Conservation (phyloP, 2,329 filamentous ascomycete species). For the Colletotrichum sp. region DNA sequence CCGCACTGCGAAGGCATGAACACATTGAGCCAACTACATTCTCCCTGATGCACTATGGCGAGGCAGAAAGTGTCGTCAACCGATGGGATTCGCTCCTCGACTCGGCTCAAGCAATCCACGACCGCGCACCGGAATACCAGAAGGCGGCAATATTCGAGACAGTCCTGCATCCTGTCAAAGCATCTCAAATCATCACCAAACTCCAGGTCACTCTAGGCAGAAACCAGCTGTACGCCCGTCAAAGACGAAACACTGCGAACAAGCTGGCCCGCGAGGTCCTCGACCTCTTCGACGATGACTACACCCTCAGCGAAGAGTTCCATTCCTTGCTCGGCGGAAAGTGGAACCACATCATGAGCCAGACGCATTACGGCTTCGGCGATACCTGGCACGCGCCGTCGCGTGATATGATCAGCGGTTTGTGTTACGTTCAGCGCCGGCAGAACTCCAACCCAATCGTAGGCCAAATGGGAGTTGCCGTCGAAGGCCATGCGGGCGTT, state of each 20-base stretch:
- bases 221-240: constrained; percentile 59
- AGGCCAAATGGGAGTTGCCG: constrained; percentile 36
- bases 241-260: constrained; percentile 63
- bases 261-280: constrained; percentile 48
- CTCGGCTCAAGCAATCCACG: constrained; percentile 33
- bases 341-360: constrained; percentile 61
- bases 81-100: constrained; percentile 40
- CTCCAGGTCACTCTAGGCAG: constrained; percentile 49
- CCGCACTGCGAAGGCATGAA: constrained; percentile 64
- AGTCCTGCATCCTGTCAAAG: constrained; percentile 64
- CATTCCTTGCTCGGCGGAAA: constrained; percentile 56
- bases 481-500: constrained; percentile 36
- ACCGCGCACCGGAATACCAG: constrained; percentile 28
- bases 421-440: constrained; percentile 54
- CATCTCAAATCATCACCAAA: constrained; percentile 58
- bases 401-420: constrained; percentile 57
- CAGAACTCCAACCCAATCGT: constrained; percentile 54
- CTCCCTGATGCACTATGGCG: constrained; percentile 63
- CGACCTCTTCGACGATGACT: constrained; percentile 55
- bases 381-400: constrained; percentile 63
- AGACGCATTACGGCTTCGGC: constrained; percentile 55
- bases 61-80: constrained; percentile 59
- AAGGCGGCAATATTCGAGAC: constrained; percentile 65
- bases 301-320: constrained; percentile 53
- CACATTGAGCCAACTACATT: constrained; percentile 61